A percentile compares a stretch with the other conserved stretches of the same genome.
These are phyloP conservation scores for Naegleria fowleri DNA, from an alignment of 208 protist species.

Conservation along the genomic window DNA sequence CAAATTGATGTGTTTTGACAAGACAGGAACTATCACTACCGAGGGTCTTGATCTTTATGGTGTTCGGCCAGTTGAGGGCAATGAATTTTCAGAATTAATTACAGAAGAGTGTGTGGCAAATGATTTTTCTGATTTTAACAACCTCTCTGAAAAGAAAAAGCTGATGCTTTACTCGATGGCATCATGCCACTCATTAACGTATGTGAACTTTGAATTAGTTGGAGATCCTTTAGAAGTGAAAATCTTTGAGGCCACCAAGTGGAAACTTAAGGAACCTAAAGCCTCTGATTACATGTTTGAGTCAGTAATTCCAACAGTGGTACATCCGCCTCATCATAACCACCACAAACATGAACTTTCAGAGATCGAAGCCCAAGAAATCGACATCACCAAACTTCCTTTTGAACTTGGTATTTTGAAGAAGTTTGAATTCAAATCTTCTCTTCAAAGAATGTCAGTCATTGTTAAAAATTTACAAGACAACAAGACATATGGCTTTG, in stretches of 20 bases:
- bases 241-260: conserved; percentile 50
- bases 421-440: conserved; percentile 51
- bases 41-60: conserved; percentile 48
- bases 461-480: conserved; percentile 36
- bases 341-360: background rate
- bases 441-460: conserved; percentile 54
- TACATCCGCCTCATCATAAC: background rate
- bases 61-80: background rate
- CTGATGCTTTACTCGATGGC: conserved; percentile 34
- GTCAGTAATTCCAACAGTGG: background rate
- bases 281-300: background rate
- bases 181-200: conserved; percentile 47
- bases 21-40: conserved; percentile 60
- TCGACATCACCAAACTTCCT: background rate
- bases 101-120: conserved; percentile 5
- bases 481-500: conserved; percentile 25
- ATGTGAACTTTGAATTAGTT: conserved; percentile 40
- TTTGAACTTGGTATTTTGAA: conserved; percentile 42
- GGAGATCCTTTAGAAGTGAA: conserved; percentile 64
- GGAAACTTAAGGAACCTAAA: conserved; percentile 20
- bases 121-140: background rate
- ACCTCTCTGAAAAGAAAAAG: background rate
- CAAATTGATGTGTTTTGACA: conserved; percentile 58
- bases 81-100: background rate
- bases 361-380: background rate